phyloP scores from a whole-genome alignment of 2,329 filamentous ascomycete species.

The Scedosporium aurantiacum region DNA sequence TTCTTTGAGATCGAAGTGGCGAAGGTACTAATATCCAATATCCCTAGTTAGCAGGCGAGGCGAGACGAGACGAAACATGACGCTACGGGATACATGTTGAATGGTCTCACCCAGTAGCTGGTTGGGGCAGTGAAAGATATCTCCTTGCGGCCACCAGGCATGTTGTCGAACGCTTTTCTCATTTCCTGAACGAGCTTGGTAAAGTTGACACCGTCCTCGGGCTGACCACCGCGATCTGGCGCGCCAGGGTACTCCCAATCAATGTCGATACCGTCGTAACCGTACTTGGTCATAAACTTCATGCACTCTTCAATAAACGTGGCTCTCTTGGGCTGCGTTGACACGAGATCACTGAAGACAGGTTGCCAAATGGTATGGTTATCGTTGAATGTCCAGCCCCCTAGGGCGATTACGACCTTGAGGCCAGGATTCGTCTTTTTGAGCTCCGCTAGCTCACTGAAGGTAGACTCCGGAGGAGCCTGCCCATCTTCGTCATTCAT shows the following conservation, averaged over 20 bases:
- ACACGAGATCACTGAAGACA: conserved; percentile 17
- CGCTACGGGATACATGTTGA: too few relatives aligned
- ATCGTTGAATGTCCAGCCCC: conserved; percentile 30
- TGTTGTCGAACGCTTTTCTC: conserved; percentile 6
- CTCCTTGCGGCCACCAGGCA: conserved; percentile 10
- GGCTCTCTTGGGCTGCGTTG: conserved; percentile 20
- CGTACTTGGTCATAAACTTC: conserved; percentile 26
- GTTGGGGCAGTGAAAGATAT: conserved; percentile 16
- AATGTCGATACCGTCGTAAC: conserved; percentile 31
- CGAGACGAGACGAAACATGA: too few relatives aligned
- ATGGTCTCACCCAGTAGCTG: conserved; percentile 20
- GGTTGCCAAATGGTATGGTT: conserved; percentile 13
- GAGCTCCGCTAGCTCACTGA: conserved; percentile 17
- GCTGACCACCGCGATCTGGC: conserved; percentile 9
- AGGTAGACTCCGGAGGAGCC: conserved; percentile 10
- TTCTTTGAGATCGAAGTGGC: conserved; percentile 13
- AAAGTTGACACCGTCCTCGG: conserved; percentile 15
- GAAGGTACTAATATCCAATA: too few relatives aligned
- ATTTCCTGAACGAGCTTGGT: conserved; percentile 14
- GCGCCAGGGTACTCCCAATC: conserved; percentile 35
- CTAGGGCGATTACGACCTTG: conserved; percentile 24
- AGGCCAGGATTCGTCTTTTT: conserved; percentile 18
- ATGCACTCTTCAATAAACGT: conserved; percentile 25
- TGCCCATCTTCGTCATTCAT: conserved; percentile 18
- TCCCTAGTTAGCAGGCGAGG: too few relatives aligned